Percentiles rank a stretch among this genome's conserved stretches.
Evolutionary conservation across 495 filamentous ascomycete species (phyloP).

Genomic region (Hamigera avellanea): DNA sequence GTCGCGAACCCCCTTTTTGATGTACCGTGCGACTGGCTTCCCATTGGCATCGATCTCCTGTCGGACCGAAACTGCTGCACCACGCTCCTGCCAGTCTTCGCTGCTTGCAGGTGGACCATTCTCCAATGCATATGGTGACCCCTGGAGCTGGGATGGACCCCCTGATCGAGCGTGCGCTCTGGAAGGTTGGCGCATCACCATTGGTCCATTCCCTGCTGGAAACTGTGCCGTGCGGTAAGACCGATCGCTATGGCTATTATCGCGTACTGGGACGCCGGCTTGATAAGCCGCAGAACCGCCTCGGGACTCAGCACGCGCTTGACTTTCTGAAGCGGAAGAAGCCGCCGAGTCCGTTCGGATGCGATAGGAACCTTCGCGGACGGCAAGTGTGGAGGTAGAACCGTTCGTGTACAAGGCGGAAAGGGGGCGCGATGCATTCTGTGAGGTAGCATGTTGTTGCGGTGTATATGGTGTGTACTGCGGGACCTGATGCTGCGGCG

Average conservation of each 20-base stretch:
- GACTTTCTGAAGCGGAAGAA: constrained; percentile 44
- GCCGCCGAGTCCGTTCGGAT: constrained; percentile 53
- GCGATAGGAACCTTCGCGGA: constrained; percentile 42
- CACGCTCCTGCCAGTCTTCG: constrained; percentile 92
- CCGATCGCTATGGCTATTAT: constrained; percentile 59
- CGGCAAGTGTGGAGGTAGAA: constrained; percentile 20
- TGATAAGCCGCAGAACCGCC: constrained; percentile 50
- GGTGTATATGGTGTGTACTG: constrained; percentile 29
- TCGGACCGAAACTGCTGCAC: constrained; percentile 67
- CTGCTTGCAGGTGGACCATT: constrained; percentile 55
- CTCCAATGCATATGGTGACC: constrained; percentile 48
- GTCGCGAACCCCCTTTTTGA: constrained; percentile 96
- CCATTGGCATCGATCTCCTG: constrained; percentile 77
- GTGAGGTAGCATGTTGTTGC: constrained; percentile 27
- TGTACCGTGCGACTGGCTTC: constrained; percentile 62
- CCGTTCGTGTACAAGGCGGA: constrained; percentile 44
- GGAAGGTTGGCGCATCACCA: constrained; percentile 38
- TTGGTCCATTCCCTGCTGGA: constrained; percentile 39
- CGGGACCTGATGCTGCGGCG: constrained; percentile 11
- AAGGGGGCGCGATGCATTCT: constrained; percentile 37
- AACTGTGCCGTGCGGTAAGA: constrained; percentile 50
- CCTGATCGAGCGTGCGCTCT: constrained; percentile 28
- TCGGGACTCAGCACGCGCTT: constrained; percentile 48
- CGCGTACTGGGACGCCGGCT: constrained; percentile 52
- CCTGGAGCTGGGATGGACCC: constrained; percentile 41